Conservation (phyloP, 495 filamentous ascomycete species). For the Talaromyces stipitatus region DNA sequence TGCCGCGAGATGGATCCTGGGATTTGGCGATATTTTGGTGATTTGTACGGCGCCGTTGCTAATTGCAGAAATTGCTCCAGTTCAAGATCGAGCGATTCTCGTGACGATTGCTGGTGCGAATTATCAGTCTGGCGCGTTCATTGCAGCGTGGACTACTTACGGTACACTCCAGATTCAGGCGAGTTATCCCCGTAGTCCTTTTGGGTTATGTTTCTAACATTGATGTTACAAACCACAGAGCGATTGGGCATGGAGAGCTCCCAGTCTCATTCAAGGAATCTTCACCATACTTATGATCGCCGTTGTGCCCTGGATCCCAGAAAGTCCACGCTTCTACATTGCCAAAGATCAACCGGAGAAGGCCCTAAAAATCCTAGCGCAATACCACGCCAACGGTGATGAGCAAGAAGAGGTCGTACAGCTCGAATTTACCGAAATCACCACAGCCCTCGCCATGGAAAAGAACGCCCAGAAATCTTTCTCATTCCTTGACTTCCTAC, state of each 20-base stretch:
- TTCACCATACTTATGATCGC: constrained; percentile 24
- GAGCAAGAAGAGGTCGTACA: constrained; percentile 2
- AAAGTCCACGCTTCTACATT: constrained; percentile 10
- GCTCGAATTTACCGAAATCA: constrained; percentile 18
- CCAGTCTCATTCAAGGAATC: neutral
- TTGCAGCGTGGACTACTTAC: constrained; percentile 15
- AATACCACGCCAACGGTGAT: constrained; percentile 29
- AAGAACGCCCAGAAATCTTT: constrained; percentile 42
- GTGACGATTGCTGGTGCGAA: neutral
- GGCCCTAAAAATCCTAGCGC: constrained; percentile 30
- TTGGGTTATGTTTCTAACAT: neutral
- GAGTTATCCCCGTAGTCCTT: neutral
- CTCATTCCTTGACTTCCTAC: constrained; percentile 50
- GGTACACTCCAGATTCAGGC: constrained; percentile 16
- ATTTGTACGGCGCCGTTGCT: constrained; percentile 13
- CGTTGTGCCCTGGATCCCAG: neutral
- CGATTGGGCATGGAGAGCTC: neutral
- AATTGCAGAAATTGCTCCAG: constrained; percentile 14
- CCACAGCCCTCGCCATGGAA: constrained; percentile 14
- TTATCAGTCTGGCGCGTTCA: constrained; percentile 11
- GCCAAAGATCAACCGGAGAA: constrained; percentile 25
- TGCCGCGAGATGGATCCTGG: constrained; percentile 13
- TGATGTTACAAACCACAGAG: neutral
- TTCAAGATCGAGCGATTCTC: constrained; percentile 10
- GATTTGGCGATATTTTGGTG: constrained; percentile 14